These are phyloP conservation scores for Aspergillus transmontanensis DNA, from an alignment of 2,329 filamentous ascomycete species.

Conservation along the genomic window DNA sequence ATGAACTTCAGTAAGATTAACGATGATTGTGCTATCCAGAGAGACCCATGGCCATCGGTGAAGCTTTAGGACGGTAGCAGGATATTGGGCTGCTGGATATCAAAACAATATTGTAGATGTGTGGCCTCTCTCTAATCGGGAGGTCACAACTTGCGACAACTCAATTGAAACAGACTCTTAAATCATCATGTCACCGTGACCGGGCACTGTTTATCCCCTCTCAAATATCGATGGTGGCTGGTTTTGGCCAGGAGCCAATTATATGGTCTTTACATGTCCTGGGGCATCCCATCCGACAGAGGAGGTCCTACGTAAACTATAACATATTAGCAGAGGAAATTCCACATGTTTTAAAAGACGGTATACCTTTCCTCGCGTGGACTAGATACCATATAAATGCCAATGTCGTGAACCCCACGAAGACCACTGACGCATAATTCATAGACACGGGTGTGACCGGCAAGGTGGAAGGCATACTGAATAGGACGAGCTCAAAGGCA, in stretches of 20 bases:
- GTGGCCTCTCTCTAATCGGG: no score
- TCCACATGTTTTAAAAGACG: neutral
- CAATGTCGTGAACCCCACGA: slow-evolving; percentile 57
- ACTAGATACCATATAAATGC: slow-evolving; percentile 54
- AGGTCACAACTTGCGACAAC: no score
- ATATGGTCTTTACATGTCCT: neutral
- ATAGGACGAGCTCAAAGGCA: slow-evolving; percentile 55
- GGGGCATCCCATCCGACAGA: neutral
- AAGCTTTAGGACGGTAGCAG: no score
- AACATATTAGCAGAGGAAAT: neutral
- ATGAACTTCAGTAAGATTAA: neutral
- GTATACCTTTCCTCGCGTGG: slow-evolving; percentile 54
- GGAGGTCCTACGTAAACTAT: neutral
- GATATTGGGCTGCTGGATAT: no score
- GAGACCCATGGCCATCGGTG: neutral
- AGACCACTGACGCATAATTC: slow-evolving; percentile 62
- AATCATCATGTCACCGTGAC: neutral
- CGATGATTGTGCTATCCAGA: no score
- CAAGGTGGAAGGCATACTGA: slow-evolving; percentile 56
- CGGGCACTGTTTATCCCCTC: neutral
- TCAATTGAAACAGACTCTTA: neutral
- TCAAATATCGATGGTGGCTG: no score
- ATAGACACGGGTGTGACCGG: slow-evolving; percentile 57
- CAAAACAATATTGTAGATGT: no score
- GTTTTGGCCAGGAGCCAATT: neutral